Evolutionary conservation across 2,329 filamentous ascomycete species (phyloP), one percentile per base, ranked within the genome.

Genomic region (Botryotinia narcissicola): DNA sequence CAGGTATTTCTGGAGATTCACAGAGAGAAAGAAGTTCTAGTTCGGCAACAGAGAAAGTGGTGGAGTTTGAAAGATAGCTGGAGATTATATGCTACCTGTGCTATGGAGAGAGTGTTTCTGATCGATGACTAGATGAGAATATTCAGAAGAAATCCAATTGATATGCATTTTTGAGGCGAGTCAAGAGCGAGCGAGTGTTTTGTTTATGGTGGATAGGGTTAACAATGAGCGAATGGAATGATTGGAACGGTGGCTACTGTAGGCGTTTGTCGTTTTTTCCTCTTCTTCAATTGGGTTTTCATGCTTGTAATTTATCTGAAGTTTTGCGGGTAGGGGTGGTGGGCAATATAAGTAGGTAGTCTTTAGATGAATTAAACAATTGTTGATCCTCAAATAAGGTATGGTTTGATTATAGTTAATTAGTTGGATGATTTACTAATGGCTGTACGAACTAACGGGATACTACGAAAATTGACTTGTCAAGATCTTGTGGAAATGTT

Each of bases 11-110:
- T 3, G 69, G 77, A 74, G 74, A 78, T 73, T 70, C 77, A 75
- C 74, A 74, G 68, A 78, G 75, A 51, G 71, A 69, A 75, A 77
- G 75, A 64, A 79, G 75, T 62, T 76, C 76, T 61, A 82, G 78
- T 76, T 78, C 80, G 70, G 75, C 78, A 32, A 82, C 81, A 40
- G 79, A 84, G 75, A 81, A 83, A 74, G 83, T 85, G 69, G 81
- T 86, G 69, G 85, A 86, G 78, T 86, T 86, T 79, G 85, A 86
- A 76, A 78, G 77, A 60, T 80, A 75, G 78, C 7, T 4, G 2
- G 25, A 42, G 37, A n/a, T 46, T 44, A 48, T n/a, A 7, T 37
- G 29, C 35, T 35, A 22, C 18, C n/a, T 57, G 18, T 44, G 14
- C 16, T 12, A 20, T 68, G 51, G 37, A 25, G 16, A 40, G 32